Percentiles rank a stretch among this genome's conserved stretches.
phyloP scores from a whole-genome alignment of 345 rosid genomes.

The Dovyalis caffra region DNA sequence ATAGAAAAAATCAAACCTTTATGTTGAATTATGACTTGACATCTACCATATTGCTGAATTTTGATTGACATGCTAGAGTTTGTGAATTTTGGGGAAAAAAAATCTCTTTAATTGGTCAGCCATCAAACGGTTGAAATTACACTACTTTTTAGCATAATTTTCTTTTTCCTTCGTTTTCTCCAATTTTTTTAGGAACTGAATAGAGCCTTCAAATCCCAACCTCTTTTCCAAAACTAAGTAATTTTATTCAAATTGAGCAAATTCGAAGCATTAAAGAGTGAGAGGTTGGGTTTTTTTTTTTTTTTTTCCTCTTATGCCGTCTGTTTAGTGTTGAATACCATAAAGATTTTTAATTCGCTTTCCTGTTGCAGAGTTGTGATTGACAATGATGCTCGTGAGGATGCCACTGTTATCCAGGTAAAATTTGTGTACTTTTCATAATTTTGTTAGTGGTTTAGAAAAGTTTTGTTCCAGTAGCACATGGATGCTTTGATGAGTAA shows the following conservation, averaged over 20 bases:
- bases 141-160: no score
- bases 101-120: no score
- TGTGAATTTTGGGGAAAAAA: no score
- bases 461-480: constrained; percentile 6
- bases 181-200: not conserved
- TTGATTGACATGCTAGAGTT: no score
- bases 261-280: not conserved
- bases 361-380: constrained; percentile 69
- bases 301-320: no score
- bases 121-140: no score
- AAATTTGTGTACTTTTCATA: not conserved
- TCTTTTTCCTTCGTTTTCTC: not conserved
- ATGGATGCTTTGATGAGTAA: not conserved
- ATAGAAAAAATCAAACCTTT: not conserved
- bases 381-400: constrained; percentile 63
- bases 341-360: not conserved
- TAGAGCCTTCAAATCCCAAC: not conserved
- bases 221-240: not conserved
- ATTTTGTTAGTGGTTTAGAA: constrained; percentile 1
- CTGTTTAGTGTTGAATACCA: not conserved
- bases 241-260: not conserved
- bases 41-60: no score
- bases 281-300: not conserved
- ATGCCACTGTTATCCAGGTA: constrained; percentile 81
- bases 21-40: no score